Evolutionary conservation across 805 yeast species (phyloP), one percentile per base, ranked within the genome.

Genomic region (Ogataea trehalophila): DNA sequence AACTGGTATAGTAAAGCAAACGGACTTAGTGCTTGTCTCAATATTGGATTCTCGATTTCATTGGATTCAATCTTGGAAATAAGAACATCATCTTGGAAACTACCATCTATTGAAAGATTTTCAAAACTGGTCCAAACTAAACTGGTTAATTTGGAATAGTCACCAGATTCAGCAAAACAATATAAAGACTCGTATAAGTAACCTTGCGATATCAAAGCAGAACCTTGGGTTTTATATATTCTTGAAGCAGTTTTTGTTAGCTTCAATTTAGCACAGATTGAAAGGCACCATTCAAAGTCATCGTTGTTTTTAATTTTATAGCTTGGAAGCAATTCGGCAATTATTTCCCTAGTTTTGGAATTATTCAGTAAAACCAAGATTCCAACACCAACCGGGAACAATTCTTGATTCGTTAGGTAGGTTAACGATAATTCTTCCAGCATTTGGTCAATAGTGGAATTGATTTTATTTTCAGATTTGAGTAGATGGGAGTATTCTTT

Each of bases 271-370:
- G 90, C 86, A 67, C 92, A 85, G 5, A 86, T 70, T 2, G 87
- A 77, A 44, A 86, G 67, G 40, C 83, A 77, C 92, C 92, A 86
- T 62, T 86, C 94, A 51, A 84, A 72, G 60, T 86, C 95, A 60
- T 85, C 91, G 58, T 82, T 84, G 8, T 83, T 81, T 45, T 74
- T 67, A 57, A 81, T 81, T 39, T 81, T 72, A 59, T 71, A 85
- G 20, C 73, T 74, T 5, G 88, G 87, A 34, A 86, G 65, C 42
- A 78, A 72, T 49, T 79, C 81, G 4, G 79, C 73, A 34, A 86
- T 72, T 1, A 78, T 73, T 14, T 66, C 65, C 44, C 71, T 61
- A 2, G 78, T 63, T 18, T 67, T 67, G 13, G 69, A 60, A n/a
- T 75, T 73, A 17, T 74, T 74, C 11, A 79, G 66, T 1, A 76